Evolutionary conservation across 441 rosid species (phyloP).

Genomic region (Francoa sonchifolia): DNA sequence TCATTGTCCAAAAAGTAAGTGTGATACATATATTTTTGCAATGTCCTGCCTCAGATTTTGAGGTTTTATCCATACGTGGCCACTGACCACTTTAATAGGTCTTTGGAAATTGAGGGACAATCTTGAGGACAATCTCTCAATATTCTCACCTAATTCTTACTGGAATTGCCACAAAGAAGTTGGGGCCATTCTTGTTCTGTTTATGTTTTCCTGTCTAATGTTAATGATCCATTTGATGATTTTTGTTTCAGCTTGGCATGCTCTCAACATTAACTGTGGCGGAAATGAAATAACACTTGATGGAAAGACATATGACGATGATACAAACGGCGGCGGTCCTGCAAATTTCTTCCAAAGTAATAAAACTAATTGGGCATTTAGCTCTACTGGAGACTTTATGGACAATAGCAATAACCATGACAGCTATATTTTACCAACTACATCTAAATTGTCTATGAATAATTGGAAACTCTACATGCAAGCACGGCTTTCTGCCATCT

Average conservation of each 20-base stretch:
- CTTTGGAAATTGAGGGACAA: neutral
- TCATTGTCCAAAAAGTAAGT: conserved; percentile 28
- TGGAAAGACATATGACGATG: conserved; percentile 22
- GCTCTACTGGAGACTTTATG: conserved; percentile 90
- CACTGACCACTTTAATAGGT: neutral
- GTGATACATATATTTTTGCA: neutral
- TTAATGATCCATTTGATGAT: conserved; percentile 1
- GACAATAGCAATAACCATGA: conserved; percentile 57
- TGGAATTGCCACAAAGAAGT: too few species aligned
- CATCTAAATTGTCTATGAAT: conserved; percentile 34
- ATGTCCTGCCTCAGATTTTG: neutral
- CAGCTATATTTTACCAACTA: conserved; percentile 33
- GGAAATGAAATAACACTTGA: conserved; percentile 13
- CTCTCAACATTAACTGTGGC: conserved; percentile 46
- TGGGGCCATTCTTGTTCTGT: neutral
- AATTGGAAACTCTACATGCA: conserved; percentile 36
- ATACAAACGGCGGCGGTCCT: conserved; percentile 12
- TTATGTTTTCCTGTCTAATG: neutral
- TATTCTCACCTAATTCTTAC: too few species aligned
- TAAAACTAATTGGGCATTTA: conserved; percentile 53
- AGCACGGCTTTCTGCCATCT: conserved; percentile 61
- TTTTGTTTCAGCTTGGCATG: conserved; percentile 18
- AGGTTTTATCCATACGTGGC: neutral
- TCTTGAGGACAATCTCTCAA: neutral
- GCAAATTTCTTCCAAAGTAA: conserved; percentile 7